Evolutionary conservation across 2,329 filamentous ascomycete species (phyloP), one percentile per base, ranked within the genome.

Genomic region (Epichloe bromicola): DNA sequence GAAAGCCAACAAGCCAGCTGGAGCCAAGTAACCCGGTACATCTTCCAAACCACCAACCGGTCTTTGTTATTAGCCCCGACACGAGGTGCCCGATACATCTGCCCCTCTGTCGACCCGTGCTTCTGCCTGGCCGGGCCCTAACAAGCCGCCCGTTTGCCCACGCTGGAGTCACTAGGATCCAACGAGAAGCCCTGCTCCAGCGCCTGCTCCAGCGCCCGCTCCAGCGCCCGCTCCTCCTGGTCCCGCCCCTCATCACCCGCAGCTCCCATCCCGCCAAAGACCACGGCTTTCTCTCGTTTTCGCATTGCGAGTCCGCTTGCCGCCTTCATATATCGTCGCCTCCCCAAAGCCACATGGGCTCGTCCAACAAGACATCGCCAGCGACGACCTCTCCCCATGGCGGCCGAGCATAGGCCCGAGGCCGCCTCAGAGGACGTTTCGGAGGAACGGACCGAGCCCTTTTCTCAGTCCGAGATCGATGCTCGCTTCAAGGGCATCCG

Each of bases 361-460:
- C 33, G 39, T 23, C 36, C 43, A 48, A 20, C 34, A 20, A 47
- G 52, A 40, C 54, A 43, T 53, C 49, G 39, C n/a, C 26, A 17
- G 6, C 50, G 49, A 51, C 36, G 23, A 38, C 47, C 43, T 51
- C 49, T 37, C 42, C 46, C 33, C 48, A 49, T 51, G 59, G 78
- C 78, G 75, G 68, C 67, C 58, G 73, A 76, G 56, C 64, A 67
- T 56, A 71, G 65, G 57, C 57, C 61, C 52, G 65, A 62, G 59
- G 59, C 62, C 57, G 59, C 64, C 58, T 69, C 66, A 42, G 63
- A 67, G 54, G 66, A 61, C 56, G 60, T 61, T 55, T 70, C 69
- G 54, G 69, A 72, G 59, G 76, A 80, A 66, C 74, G 70, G 64
- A 81, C 78, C 45, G 76, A 80, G 64, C 75, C 76, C 10, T 78